phyloP scores from a whole-genome alignment of 2,329 filamentous ascomycete species.

The Emergomyces pasteurianus region DNA sequence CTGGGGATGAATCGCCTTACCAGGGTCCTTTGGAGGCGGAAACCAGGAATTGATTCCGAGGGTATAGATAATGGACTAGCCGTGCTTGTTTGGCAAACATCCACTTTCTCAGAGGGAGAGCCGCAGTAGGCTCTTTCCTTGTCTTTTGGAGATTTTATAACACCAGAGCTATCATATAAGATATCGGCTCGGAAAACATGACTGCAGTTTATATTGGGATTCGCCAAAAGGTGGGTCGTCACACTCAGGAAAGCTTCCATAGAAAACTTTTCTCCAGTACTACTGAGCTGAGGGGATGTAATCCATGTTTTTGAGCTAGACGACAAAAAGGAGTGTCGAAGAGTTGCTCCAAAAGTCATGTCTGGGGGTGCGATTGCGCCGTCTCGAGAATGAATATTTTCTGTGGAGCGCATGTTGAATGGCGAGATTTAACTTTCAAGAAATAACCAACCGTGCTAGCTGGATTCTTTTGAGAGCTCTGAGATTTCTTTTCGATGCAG shows the following conservation, averaged over 20 bases:
- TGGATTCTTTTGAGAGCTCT: not conserved
- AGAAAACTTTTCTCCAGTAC: conserved; percentile 16
- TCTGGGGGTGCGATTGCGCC: not conserved
- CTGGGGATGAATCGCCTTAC: conserved; percentile 70
- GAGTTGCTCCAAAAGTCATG: conserved; percentile 14
- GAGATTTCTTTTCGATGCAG: not conserved
- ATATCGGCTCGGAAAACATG: conserved; percentile 52
- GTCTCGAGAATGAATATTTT: not conserved
- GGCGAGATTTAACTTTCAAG: not conserved
- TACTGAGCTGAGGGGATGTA: conserved; percentile 21
- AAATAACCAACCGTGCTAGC: not conserved
- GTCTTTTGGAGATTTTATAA: conserved; percentile 21
- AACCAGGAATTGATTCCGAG: conserved; percentile 18
- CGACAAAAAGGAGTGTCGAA: conserved; percentile 16
- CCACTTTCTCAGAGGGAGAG: not conserved
- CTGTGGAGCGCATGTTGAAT: not conserved
- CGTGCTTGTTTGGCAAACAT: conserved; percentile 1
- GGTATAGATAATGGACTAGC: conserved; percentile 10
- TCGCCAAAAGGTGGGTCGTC: conserved; percentile 36
- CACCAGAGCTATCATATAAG: conserved; percentile 40
- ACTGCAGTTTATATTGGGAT: conserved; percentile 48
- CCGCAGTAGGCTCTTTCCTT: conserved; percentile 17
- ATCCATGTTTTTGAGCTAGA: conserved; percentile 18
- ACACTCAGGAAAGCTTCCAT: conserved; percentile 33
- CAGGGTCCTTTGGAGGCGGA: conserved; percentile 48